Percentiles rank a stretch among this genome's conserved stretches.
These are phyloP conservation scores for Botryotinia globosa DNA, from an alignment of 2,329 filamentous ascomycete species.

Conservation along the genomic window DNA sequence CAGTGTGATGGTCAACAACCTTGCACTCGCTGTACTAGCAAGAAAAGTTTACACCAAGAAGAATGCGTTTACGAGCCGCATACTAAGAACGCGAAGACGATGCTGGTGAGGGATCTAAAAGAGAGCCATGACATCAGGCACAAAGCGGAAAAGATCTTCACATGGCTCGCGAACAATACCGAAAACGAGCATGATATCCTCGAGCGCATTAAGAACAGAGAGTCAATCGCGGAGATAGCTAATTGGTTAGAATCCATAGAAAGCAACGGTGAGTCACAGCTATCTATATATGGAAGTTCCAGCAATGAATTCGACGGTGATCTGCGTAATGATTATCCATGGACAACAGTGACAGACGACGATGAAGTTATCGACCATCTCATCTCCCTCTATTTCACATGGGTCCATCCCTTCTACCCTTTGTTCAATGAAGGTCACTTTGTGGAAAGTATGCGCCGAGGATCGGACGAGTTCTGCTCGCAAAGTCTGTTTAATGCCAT, in stretches of 20 bases:
- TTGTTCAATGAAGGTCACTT: slow-evolving; percentile 38
- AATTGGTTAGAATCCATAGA: slow-evolving; percentile 33
- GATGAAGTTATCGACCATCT: slow-evolving; percentile 34
- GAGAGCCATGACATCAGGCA: slow-evolving; percentile 5
- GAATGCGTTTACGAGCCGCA: slow-evolving; percentile 39
- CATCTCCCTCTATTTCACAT: slow-evolving; percentile 39
- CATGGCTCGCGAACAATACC: slow-evolving; percentile 35
- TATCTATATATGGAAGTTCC: slow-evolving; percentile 17
- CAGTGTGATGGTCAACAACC: slow-evolving; percentile 40
- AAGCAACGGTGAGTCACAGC: slow-evolving; percentile 32
- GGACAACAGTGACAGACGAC: slow-evolving; percentile 36
- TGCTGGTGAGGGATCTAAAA: slow-evolving; percentile 34
- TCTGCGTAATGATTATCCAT: slow-evolving; percentile 21
- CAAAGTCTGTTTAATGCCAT: slow-evolving; percentile 37
- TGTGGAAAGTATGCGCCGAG: slow-evolving; percentile 31
- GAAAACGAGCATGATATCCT: slow-evolving; percentile 37
- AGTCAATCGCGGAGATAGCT: slow-evolving; percentile 35
- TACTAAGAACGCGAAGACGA: slow-evolving; percentile 40
- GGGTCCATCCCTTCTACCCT: slow-evolving; percentile 40
- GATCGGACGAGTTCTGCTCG: slow-evolving; percentile 34
- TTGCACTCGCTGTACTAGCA: slow-evolving; percentile 36
- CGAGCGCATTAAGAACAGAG: slow-evolving; percentile 34
- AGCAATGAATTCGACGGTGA: slow-evolving; percentile 33
- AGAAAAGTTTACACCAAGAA: slow-evolving; percentile 26
- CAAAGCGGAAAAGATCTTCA: slow-evolving; percentile 12